phyloP scores from a whole-genome alignment of 164 flowering plant genomes.

The Akebia trifoliata region DNA sequence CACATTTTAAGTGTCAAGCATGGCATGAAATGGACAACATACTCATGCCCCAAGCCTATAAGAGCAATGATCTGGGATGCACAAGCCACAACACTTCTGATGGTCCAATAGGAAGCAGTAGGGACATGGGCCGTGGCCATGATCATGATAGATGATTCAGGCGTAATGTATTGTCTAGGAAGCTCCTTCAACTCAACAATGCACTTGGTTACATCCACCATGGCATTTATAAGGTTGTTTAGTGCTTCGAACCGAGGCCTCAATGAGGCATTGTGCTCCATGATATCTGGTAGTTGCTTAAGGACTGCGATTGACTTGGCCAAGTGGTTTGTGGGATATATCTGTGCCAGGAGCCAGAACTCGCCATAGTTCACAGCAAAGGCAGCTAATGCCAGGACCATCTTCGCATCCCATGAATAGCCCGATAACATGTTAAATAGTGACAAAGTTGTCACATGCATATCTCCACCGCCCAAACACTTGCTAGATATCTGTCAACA shows the following conservation, averaged over 20 bases:
- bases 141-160: constrained; percentile 28
- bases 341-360: constrained; percentile 43
- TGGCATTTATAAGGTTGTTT: constrained; percentile 29
- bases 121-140: constrained; percentile 36
- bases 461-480: constrained; percentile 56
- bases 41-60: constrained; percentile 26
- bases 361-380: constrained; percentile 43
- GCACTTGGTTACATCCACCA: constrained; percentile 39
- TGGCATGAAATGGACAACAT: not conserved
- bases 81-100: constrained; percentile 40
- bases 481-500: constrained; percentile 50
- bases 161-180: constrained; percentile 31
- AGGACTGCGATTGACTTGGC: constrained; percentile 41
- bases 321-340: constrained; percentile 27
- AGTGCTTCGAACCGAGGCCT: constrained; percentile 41
- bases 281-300: constrained; percentile 45
- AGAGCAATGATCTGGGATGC: constrained; percentile 36
- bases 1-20: not conserved
- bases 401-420: constrained; percentile 44
- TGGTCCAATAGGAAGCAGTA: constrained; percentile 48
- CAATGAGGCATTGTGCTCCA: constrained; percentile 32
- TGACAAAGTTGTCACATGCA: constrained; percentile 40
- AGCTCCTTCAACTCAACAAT: constrained; percentile 42
- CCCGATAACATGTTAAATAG: constrained; percentile 37
- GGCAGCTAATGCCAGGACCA: constrained; percentile 39